Evolutionary conservation across 2,329 filamentous ascomycete species (phyloP).

Genomic region (Helotiales sp.): DNA sequence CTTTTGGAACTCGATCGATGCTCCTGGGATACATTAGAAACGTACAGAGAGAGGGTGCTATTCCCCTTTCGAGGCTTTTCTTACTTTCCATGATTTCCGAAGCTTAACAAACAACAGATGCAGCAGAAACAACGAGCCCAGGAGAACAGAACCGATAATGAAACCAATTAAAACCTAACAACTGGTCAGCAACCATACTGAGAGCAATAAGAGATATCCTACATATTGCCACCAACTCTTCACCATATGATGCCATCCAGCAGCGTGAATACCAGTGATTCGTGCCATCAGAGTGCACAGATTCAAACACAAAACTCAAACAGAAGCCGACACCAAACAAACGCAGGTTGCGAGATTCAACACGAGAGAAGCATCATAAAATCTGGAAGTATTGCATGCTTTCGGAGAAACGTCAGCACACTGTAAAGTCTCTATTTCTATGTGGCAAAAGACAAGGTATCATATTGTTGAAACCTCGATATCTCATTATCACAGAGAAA

Average conservation of each 20-base stretch:
- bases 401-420: slow-evolving; percentile 20
- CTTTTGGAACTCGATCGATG: slow-evolving; percentile 18
- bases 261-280: slow-evolving; percentile 36
- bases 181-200: slow-evolving; percentile 22
- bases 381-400: neutral
- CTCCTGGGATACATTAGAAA: slow-evolving; percentile 16
- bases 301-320: neutral
- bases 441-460: slow-evolving; percentile 21
- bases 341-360: neutral
- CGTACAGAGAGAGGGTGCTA: no score
- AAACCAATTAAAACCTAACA: slow-evolving; percentile 36
- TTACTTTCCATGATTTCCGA: slow-evolving; percentile 14
- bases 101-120: slow-evolving; percentile 22
- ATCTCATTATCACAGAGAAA: neutral
- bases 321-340: neutral
- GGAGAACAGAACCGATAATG: slow-evolving; percentile 32
- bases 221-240: slow-evolving; percentile 40
- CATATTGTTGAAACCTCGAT: neutral
- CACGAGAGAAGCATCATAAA: neutral
- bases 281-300: slow-evolving; percentile 33
- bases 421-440: slow-evolving; percentile 19
- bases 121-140: slow-evolving; percentile 31
- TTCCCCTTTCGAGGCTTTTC: neutral
- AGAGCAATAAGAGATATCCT: slow-evolving; percentile 10
- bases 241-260: slow-evolving; percentile 31